Evolutionary conservation across 2,329 filamentous ascomycete species (phyloP), one percentile per base, ranked within the genome.

Genomic region (Fusarium newnesense): DNA sequence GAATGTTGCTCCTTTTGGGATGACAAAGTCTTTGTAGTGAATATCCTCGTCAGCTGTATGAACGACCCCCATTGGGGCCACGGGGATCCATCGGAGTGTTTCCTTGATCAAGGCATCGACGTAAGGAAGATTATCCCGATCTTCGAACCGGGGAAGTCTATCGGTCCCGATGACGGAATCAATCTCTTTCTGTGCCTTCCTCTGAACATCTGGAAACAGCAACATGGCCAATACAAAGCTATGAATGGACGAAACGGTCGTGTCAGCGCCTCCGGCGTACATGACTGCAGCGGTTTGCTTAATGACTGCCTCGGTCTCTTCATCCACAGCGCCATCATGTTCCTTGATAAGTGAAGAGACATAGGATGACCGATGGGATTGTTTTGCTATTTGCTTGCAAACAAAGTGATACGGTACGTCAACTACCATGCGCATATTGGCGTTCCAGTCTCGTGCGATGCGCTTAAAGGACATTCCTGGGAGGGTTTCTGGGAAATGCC

Each of bases 31-130:
- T 12, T 69, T 59, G 13, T 64, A 79, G 1, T 65, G 13, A 0
- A 75, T 56, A 1, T 79, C 76, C 9, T 79, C 78, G 1, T 78
- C 76, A 0, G 84, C 82, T 3, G 76, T 73, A 50, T 85, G 81
- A 2, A 79, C 73, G 2, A 87, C 76, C 2, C 80, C 75, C 56
- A 84, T 73, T 0, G 81, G 80, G 0, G 75, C 53, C 1, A 80
- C 63, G 0, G 79, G 76, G 19, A 68, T 71, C 77, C 76, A 81
- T 5, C 80, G 42, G 4, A 73, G 36, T 0, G 67, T 34, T 62
- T 81, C 80, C 15, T 79, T 80, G 4, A 80, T 63, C 8, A 81
- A 18, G 0, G 74, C 76, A 16, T 77, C 54, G 9, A 81, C 34
- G 11, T 80, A 81, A 2, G 77, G 78, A 12, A 81, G 67, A 1